Conservation (phyloP, 2,329 filamentous ascomycete genomes). For the Penicillium oxalicum region DNA sequence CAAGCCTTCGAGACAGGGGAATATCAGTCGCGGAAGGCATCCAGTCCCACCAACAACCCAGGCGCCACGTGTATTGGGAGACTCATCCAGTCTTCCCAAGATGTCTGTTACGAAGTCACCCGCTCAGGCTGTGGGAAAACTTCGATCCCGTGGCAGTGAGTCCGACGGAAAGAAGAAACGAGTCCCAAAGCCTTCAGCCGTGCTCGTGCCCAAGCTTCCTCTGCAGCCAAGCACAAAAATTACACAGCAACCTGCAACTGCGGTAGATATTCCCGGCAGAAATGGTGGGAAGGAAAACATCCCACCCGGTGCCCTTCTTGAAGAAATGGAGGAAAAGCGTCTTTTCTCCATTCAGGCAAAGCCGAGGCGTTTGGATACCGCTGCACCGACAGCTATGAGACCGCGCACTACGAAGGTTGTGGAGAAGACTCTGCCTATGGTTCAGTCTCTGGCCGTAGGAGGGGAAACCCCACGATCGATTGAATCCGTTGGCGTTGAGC, state of each 20-base stretch:
- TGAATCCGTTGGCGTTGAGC: too few species aligned
- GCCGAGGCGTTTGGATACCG: background rate
- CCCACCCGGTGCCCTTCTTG: constrained; percentile 42
- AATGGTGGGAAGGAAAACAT: constrained; percentile 59
- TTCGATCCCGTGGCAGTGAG: constrained; percentile 30
- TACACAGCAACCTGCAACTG: constrained; percentile 38
- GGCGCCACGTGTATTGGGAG: too few species aligned
- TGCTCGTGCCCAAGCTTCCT: constrained; percentile 37
- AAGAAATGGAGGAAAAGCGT: constrained; percentile 14
- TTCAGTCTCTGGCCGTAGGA: too few species aligned
- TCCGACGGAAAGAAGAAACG: constrained; percentile 31
- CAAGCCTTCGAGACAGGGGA: too few species aligned
- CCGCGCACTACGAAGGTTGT: too few species aligned
- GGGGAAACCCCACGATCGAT: too few species aligned
- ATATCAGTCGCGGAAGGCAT: constrained; percentile 25
- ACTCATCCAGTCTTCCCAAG: too few species aligned
- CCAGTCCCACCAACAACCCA: constrained; percentile 29
- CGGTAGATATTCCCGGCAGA: constrained; percentile 46
- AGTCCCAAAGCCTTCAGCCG: constrained; percentile 18
- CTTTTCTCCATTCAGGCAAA: background rate
- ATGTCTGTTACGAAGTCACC: background rate
- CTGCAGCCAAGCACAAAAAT: constrained; percentile 40
- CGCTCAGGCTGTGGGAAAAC: constrained; percentile 11
- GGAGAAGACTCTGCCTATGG: too few species aligned
- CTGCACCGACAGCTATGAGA: too few species aligned